Evolutionary conservation across 192 early-diverging fungal species (phyloP).

Genomic region (Pilobolus umbonatus): DNA sequence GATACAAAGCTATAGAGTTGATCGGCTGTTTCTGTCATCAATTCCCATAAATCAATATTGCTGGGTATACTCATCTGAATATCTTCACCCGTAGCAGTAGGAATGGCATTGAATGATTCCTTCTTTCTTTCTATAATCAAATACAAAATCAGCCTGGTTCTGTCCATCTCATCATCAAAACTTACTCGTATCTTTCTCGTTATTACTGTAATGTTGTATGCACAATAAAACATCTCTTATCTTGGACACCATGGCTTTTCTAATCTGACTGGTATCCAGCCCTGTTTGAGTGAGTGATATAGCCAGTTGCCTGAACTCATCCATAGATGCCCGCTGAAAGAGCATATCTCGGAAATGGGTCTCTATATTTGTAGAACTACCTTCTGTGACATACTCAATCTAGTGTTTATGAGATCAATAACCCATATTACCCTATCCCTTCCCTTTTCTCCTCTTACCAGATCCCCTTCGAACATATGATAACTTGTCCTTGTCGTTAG

Average conservation of each 20-base stretch:
- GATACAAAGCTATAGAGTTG: slow-evolving; percentile 70
- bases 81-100: slow-evolving; percentile 25
- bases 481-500: slow-evolving; percentile 42
- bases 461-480: slow-evolving; percentile 44
- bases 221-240: slow-evolving; percentile 47
- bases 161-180: neutral
- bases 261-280: slow-evolving; percentile 39
- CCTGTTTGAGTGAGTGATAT: slow-evolving; percentile 38
- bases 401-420: no score
- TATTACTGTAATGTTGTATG: slow-evolving; percentile 40
- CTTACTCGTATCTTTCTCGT: slow-evolving; percentile 17
- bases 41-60: slow-evolving; percentile 66
- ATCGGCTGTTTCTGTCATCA: slow-evolving; percentile 71
- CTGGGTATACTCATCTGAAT: slow-evolving; percentile 60
- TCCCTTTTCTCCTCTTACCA: slow-evolving; percentile 26
- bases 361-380: slow-evolving; percentile 58
- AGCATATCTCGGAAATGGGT: slow-evolving; percentile 66
- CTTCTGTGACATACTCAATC: slow-evolving; percentile 55
- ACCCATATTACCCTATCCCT: neutral
- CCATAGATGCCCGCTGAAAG: slow-evolving; percentile 67
- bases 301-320: slow-evolving; percentile 56
- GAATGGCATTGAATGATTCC: slow-evolving; percentile 20
- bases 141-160: neutral
- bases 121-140: slow-evolving; percentile 8
- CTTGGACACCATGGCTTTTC: slow-evolving; percentile 46